Evolutionary conservation across 768 basidiomycete species (phyloP).

Genomic region (Phylloporus sp.): DNA sequence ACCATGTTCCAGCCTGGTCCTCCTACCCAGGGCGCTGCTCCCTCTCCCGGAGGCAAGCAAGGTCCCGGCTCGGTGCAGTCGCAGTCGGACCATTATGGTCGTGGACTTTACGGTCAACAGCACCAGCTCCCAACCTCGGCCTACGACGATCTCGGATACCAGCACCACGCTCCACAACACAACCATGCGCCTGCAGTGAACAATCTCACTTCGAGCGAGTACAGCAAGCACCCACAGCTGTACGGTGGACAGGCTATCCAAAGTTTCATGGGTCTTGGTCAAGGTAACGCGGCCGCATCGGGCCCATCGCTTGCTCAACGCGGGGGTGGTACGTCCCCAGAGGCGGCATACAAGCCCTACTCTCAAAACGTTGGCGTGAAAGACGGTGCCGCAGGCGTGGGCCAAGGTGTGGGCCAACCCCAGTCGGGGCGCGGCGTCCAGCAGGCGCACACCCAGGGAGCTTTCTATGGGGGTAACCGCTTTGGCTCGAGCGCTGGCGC

Average conservation of each 20-base stretch:
- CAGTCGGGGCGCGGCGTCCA: conserved; percentile 43
- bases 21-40: conserved; percentile 60
- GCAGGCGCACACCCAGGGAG: conserved; percentile 38
- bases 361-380: conserved; percentile 47
- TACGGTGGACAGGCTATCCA: conserved; percentile 58
- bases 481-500: conserved; percentile 41
- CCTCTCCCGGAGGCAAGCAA: conserved; percentile 64
- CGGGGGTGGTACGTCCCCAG: conserved; percentile 54
- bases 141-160: conserved; percentile 50
- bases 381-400: conserved; percentile 48
- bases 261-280: conserved; percentile 64
- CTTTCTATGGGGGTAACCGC: conserved; percentile 42
- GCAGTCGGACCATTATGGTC: conserved; percentile 56
- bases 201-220: conserved; percentile 38
- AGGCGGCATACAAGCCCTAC: conserved; percentile 73
- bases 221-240: conserved; percentile 41
- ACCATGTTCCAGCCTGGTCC: conserved; percentile 70
- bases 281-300: conserved; percentile 35
- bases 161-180: conserved; percentile 51
- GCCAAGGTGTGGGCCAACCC: conserved; percentile 29
- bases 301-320: conserved; percentile 46
- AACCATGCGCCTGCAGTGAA: conserved; percentile 47
- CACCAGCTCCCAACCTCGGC: conserved; percentile 40
- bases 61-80: conserved; percentile 48
- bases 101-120: conserved; percentile 63